Conservation (phyloP, 2,329 filamentous ascomycete species). For the Colletotrichum cereale region DNA sequence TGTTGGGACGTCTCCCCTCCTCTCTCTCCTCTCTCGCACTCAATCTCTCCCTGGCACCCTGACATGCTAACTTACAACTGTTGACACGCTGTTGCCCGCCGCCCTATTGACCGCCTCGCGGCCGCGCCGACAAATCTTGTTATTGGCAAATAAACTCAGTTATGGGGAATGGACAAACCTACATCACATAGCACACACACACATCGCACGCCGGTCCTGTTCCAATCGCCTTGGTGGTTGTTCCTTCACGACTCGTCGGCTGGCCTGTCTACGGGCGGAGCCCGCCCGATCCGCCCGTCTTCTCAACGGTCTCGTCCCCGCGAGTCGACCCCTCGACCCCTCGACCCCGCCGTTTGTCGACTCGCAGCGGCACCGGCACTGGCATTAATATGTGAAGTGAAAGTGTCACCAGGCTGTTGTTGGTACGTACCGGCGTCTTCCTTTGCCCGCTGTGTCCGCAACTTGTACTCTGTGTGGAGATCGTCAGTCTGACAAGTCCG, state of each 20-base stretch:
- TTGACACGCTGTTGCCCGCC: neutral
- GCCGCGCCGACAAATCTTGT: neutral
- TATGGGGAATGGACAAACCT: neutral
- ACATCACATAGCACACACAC: too few relatives aligned
- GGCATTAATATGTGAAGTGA: neutral
- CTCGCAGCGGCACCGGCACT: neutral
- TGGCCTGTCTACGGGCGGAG: slow-evolving; percentile 19
- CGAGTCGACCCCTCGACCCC: neutral
- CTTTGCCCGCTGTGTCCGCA: neutral
- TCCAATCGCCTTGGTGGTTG: neutral
- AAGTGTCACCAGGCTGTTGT: neutral
- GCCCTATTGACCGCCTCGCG: slow-evolving; percentile 10
- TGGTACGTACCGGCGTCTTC: neutral
- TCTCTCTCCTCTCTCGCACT: neutral
- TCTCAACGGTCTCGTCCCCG: slow-evolving; percentile 6
- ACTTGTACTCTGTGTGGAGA: neutral
- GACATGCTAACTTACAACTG: neutral
- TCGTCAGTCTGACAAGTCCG: slow-evolving; percentile 8
- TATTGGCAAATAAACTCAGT: slow-evolving; percentile 29
- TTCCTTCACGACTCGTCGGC: slow-evolving; percentile 9
- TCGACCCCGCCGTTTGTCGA: neutral
- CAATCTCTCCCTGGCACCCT: neutral
- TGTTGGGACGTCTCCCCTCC: neutral
- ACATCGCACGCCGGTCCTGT: neutral
- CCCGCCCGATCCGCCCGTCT: slow-evolving; percentile 14